A percentile compares a stretch with the other conserved stretches of the same genome.
Evolutionary conservation across 148 eudicot species (phyloP).

Genomic region (Salicornia ramosissima): DNA sequence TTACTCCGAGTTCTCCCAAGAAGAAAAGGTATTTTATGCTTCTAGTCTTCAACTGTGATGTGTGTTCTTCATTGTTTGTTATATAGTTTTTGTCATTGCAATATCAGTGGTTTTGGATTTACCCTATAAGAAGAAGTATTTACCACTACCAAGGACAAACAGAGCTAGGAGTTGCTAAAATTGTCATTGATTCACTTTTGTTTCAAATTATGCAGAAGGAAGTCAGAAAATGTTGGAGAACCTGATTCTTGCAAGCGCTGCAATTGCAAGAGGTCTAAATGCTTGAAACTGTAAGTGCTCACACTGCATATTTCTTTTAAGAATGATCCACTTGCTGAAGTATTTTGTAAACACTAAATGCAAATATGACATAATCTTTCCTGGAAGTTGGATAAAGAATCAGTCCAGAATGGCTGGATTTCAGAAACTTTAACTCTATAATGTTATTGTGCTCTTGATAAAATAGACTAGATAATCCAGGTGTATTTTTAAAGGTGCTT

Average conservation of each 20-base stretch:
- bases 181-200: conserved; percentile 1
- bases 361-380: not conserved
- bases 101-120: not conserved
- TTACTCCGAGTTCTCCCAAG: conserved; percentile 23
- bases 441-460: not conserved
- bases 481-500: not conserved
- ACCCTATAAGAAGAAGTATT: too few relatives aligned
- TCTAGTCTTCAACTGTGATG: not conserved
- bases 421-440: not conserved
- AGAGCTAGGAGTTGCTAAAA: not conserved
- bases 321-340: not conserved
- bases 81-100: not conserved
- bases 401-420: not conserved
- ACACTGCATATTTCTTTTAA: not conserved
- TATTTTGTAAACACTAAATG: too few relatives aligned
- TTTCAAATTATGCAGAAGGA: conserved; percentile 23
- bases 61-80: not conserved
- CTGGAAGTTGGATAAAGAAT: not conserved
- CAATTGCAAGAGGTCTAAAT: conserved; percentile 48
- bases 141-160: not conserved
- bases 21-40: conserved; percentile 33
- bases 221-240: conserved; percentile 28
- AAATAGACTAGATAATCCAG: not conserved
- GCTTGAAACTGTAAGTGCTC: conserved; percentile 45
- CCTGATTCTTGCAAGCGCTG: conserved; percentile 42